phyloP scores from a whole-genome alignment of 2,329 filamentous ascomycete species.

The Cytospora paraplurivora region DNA sequence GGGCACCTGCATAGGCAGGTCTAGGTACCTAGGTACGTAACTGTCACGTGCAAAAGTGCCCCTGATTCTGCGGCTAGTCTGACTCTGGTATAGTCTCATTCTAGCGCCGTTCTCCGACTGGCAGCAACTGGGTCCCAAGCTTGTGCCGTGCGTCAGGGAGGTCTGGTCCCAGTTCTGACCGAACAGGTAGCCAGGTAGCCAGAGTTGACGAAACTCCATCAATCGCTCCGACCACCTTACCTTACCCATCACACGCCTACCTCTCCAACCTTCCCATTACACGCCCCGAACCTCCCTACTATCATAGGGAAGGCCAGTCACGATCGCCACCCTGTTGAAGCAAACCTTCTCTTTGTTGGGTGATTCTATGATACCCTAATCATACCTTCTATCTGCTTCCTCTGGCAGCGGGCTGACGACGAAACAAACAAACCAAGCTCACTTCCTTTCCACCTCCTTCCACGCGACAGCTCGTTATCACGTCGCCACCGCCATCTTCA shows the following conservation, averaged over 20 bases:
- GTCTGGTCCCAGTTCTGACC: conserved; percentile 2
- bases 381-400: conserved; percentile 21
- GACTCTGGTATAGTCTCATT: not conserved
- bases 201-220: conserved; percentile 27
- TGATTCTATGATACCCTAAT: conserved; percentile 21
- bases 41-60: not conserved
- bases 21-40: not conserved
- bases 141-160: conserved; percentile 24
- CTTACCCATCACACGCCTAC: conserved; percentile 18
- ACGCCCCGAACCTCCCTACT: conserved; percentile 17
- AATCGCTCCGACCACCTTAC: conserved; percentile 15
- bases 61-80: conserved; percentile 1
- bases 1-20: no score
- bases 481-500: not conserved
- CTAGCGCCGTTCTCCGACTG: not conserved
- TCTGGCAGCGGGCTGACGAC: conserved; percentile 24
- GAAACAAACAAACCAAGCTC: conserved; percentile 18
- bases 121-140: not conserved
- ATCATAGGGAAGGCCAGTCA: conserved; percentile 19
- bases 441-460: not conserved
- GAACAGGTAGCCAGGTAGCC: conserved; percentile 29
- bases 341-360: conserved; percentile 13
- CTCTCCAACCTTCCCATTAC: conserved; percentile 6
- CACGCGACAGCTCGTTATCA: not conserved
- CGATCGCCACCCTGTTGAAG: conserved; percentile 20